Evolutionary conservation across 2,329 filamentous ascomycete genomes (phyloP).

Genomic region (Catunica adiposa): DNA sequence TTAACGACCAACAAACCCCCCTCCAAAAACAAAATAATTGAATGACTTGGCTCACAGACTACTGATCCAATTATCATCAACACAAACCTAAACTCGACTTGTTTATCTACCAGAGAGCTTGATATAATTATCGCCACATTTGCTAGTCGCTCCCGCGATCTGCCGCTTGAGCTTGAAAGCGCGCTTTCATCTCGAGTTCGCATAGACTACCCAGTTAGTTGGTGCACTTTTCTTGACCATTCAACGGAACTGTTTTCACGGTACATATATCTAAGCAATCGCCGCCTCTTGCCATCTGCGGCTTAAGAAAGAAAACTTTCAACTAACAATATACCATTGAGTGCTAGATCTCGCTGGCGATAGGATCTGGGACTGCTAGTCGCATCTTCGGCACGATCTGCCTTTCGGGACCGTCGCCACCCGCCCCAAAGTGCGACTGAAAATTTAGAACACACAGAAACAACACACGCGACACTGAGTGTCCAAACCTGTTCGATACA

Average conservation of each 20-base stretch:
- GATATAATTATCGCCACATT: background rate
- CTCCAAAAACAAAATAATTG: background rate
- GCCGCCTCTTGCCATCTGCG: too few relatives aligned
- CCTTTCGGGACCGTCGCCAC: background rate
- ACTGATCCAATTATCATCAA: background rate
- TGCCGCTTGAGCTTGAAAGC: background rate
- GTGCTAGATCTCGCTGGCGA: background rate
- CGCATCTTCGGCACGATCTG: background rate
- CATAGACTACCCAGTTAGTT: too few relatives aligned
- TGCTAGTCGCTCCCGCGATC: background rate
- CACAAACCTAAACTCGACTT: too few relatives aligned
- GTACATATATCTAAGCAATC: too few relatives aligned
- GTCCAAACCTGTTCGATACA: background rate
- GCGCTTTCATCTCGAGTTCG: background rate
- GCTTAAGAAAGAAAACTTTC: too few relatives aligned
- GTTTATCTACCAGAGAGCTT: too few relatives aligned
- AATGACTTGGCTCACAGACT: too few relatives aligned
- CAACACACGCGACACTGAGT: too few relatives aligned
- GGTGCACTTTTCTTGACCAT: too few relatives aligned
- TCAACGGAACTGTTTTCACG: too few relatives aligned
- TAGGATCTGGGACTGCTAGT: background rate
- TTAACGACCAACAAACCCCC: background rate
- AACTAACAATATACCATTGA: background rate
- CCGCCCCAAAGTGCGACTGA: background rate
- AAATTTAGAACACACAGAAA: background rate